Evolutionary conservation across 441 rosid genomes (phyloP).

Genomic region (Syzygium syzygioides): DNA sequence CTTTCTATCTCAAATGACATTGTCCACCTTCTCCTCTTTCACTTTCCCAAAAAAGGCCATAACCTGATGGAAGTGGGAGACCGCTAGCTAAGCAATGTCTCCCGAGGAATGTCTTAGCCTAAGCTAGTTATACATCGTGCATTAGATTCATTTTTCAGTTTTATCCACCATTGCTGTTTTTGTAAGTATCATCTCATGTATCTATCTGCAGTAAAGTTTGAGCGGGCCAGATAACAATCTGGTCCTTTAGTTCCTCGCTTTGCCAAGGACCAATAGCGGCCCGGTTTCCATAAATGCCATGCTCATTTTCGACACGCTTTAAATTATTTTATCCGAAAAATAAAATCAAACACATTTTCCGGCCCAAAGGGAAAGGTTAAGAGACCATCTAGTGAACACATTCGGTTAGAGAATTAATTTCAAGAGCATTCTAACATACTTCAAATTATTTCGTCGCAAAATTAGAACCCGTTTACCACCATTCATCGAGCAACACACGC

Average conservation of each 20-base stretch:
- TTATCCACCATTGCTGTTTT: neutral
- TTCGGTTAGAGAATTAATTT: too few species aligned
- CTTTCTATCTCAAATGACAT: neutral
- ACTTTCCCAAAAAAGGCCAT: neutral
- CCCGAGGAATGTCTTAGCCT: neutral
- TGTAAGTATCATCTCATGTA: neutral
- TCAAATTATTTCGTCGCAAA: neutral
- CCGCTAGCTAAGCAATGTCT: neutral
- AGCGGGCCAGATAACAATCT: neutral
- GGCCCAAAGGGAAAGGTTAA: neutral
- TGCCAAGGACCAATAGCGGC: neutral
- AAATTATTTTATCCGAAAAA: neutral
- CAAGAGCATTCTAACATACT: neutral
- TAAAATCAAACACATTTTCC: neutral
- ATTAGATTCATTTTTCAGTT: neutral
- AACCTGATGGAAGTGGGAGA: neutral
- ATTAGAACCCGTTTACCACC: neutral
- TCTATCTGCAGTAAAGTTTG: neutral
- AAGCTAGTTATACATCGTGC: neutral
- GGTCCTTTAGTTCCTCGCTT: neutral
- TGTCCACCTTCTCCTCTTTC: neutral
- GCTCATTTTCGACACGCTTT: neutral
- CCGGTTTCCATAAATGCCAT: neutral
- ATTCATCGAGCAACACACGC: rapidly evolving
- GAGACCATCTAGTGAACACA: neutral